Evolutionary conservation across 106 monocot species (phyloP).

Genomic region (Platanthera guangdongensis): DNA sequence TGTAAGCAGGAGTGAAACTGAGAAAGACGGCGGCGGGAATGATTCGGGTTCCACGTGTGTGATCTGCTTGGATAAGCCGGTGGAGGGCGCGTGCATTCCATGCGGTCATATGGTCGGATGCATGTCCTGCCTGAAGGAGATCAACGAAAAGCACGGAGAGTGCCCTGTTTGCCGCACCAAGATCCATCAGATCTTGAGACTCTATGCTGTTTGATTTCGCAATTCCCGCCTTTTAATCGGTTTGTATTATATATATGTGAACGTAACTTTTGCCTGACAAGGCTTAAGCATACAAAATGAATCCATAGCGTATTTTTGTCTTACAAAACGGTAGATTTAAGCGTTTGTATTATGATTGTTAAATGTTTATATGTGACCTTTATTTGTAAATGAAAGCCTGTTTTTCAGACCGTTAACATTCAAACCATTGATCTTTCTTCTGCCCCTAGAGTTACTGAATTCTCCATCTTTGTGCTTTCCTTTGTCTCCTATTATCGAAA

Average conservation of each 20-base stretch:
- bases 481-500: no score
- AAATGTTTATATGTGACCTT: no score
- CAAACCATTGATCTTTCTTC: no score
- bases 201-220: conserved; percentile 56
- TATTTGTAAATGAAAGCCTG: no score
- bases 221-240: neutral
- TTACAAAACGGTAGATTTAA: no score
- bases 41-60: conserved; percentile 37
- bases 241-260: neutral
- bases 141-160: conserved; percentile 62
- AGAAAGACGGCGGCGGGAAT: conserved; percentile 8
- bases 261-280: neutral
- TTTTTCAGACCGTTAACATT: no score
- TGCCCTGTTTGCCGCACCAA: conserved; percentile 87
- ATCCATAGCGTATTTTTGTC: no score
- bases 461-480: no score
- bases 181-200: conserved; percentile 63
- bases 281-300: neutral
- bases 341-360: no score
- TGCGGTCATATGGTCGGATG: conserved; percentile 96
- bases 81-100: conserved; percentile 79
- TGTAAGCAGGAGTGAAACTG: conserved; percentile 3
- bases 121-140: conserved; percentile 78
- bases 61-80: conserved; percentile 70
- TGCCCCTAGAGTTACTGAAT: no score